phyloP scores from a whole-genome alignment of 768 basidiomycete species.

The Dioszegia hungarica region DNA sequence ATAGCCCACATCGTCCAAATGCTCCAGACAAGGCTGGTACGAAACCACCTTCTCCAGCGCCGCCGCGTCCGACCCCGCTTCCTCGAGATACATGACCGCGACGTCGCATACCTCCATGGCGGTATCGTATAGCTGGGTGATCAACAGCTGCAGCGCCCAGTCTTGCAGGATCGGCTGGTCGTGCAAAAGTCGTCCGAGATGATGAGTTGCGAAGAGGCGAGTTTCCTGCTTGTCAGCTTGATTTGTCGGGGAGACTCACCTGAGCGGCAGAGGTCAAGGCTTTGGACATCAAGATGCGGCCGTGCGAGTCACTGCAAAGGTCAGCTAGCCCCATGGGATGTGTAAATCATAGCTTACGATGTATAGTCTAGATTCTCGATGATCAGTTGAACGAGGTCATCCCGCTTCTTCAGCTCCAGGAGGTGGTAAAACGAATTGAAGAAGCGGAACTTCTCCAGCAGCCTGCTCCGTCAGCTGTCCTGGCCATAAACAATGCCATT shows the following conservation, averaged over 20 bases:
- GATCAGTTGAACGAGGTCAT: conserved; percentile 85
- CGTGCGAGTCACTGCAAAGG: conserved; percentile 74
- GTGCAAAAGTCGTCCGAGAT: conserved; percentile 75
- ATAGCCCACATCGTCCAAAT: conserved; percentile 88
- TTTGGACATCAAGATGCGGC: conserved; percentile 87
- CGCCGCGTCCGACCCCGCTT: conserved; percentile 78
- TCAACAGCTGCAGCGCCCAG: conserved; percentile 84
- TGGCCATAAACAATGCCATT: too few relatives aligned
- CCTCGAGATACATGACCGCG: conserved; percentile 82
- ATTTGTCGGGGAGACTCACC: conserved; percentile 50
- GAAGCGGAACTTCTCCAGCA: conserved; percentile 84
- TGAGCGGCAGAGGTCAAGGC: conserved; percentile 81
- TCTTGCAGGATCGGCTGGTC: conserved; percentile 61
- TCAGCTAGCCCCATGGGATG: not conserved
- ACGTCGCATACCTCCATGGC: conserved; percentile 82
- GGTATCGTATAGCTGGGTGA: conserved; percentile 95
- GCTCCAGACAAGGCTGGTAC: conserved; percentile 91
- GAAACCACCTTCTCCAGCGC: conserved; percentile 84
- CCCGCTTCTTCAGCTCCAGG: conserved; percentile 80
- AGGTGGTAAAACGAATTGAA: conserved; percentile 96
- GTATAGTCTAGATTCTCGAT: conserved; percentile 88
- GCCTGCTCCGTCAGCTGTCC: conserved; percentile 53
- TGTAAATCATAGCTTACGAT: conserved; percentile 58
- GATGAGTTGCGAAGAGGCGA: conserved; percentile 78
- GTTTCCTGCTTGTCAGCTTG: conserved; percentile 60